Base-by-base conservation (phyloP, 225 moss, liverwort and hornwort genomes). In the Thuidium tamariscinum region DNA sequence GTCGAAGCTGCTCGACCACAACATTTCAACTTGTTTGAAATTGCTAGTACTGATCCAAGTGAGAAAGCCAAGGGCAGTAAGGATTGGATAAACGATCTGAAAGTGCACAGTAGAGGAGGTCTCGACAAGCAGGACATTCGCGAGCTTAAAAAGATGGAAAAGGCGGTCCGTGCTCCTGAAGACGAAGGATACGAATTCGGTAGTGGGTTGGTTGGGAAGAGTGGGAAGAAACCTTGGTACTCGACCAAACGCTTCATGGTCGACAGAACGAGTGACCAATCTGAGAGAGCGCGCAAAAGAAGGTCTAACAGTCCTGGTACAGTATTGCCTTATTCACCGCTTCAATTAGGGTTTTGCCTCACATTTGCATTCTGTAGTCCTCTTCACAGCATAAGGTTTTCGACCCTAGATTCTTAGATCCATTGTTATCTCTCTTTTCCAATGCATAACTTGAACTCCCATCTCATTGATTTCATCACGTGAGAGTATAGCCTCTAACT, bases 101-200 rank as follows among this genome's bases (percentile, higher is more conserved):
- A 89, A 88, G 94, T 90, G 42, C 90, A 90, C 72, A 82, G 69
- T 16, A 91, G 93, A 88, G 92, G 93, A 86, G 95, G 93, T 65
- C 91, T 92, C 39, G 91, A 90, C 68, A 94, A 92, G 72, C 92
- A 89, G 70, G 93, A 90, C 77, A 93, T 92, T 70, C 88, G 94
- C 11, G 95, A 95, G 79, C 93, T 94, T 79, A 96, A 95, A 86
- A 94, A 89, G 87, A 88, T 89, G 87, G 97, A 95, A 32, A 94
- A 92, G 79, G 88, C 90, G 57, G 95, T 94, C 22, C 94, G 93
- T 44, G 96, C 92, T 82, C 94, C 95, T 80, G 94, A 92, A 41
- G 95, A 99, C 79, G 97, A 95, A 74, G 94, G 96, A 39, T 96
- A 97, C 74, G 89, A 93, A 82, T 89, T 97, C 44, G 99, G 95